Base-by-base conservation (phyloP, 768 basidiomycete species). In the Xanthoconium stramineum region DNA sequence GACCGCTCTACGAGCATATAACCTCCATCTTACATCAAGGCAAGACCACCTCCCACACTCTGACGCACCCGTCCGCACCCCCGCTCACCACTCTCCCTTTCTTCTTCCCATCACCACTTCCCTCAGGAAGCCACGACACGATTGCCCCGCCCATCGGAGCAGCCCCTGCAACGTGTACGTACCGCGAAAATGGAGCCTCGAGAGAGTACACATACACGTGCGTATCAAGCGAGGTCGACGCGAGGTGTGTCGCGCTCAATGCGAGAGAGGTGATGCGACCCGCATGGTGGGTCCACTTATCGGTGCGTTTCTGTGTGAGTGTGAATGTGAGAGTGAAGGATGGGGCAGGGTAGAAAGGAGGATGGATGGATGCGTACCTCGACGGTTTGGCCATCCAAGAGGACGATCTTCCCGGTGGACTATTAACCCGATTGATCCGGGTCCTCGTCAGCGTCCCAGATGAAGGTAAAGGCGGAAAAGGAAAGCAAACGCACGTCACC, bases 201-300 rank as follows among this genome's bases (percentile, higher is more conserved):
- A 92, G 83, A 60, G 86, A 85, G 85, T 91, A 98, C 28, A 98
- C 74, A 65, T 94, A 97, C 6, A 96, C 83, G 61, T 93, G 83
- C 32, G 94, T 95, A 69, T 98, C 96, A n/a, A 96, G 79, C 19
- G 93, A 91, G 12, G 88, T 94, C 5, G 93, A 94, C 12, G 86
- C 94, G 59, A 89, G 82, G 65, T 94, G 85, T 58, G 79, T 78
- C 44, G 55, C 50, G 5, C 49, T 52, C 53, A 71, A 71, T 2
- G 68, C 57, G 11, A 98, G 78, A 11, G 90, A 83, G 62, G 86
- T 82, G 57, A 98, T 82, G 30, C 91, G 85, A 1, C 84, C 91
- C 10, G 86, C 79, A 74, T 98, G 96, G 76, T 86, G 84, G 9
- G 89, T 82, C 96, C 96, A 98, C 53, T 85, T 83, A 4, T 85